Evolutionary conservation across 495 filamentous ascomycete species (phyloP).

Genomic region (Elaphomyces granulatus): DNA sequence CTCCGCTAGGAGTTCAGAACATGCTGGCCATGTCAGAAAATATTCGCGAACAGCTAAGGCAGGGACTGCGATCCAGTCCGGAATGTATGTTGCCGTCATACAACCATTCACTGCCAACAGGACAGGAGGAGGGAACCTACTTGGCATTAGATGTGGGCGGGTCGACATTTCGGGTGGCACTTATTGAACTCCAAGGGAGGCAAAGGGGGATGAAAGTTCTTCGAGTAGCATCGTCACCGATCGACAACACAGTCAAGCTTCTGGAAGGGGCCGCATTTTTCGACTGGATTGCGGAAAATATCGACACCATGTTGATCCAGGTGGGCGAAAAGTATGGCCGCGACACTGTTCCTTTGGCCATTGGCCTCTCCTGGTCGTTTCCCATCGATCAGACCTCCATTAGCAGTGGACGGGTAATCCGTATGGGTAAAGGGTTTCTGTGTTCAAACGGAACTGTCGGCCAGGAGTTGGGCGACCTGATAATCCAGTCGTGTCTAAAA

Average conservation of each 20-base stretch:
- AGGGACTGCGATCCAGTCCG: conserved; percentile 37
- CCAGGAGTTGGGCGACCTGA: conserved; percentile 42
- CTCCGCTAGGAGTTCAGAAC: conserved; percentile 25
- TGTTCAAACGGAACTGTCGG: conserved; percentile 43
- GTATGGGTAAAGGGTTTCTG: conserved; percentile 55
- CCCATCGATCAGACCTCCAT: conserved; percentile 51
- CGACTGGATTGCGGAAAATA: conserved; percentile 52
- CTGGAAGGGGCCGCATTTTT: conserved; percentile 45
- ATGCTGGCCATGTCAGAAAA: conserved; percentile 41
- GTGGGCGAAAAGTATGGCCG: conserved; percentile 27
- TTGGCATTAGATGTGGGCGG: conserved; percentile 53
- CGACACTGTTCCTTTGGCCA: conserved; percentile 28
- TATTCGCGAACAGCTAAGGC: conserved; percentile 43
- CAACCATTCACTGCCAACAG: conserved; percentile 46
- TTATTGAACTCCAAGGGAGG: conserved; percentile 42
- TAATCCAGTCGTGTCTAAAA: conserved; percentile 41
- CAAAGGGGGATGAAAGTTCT: conserved; percentile 37
- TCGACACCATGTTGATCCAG: conserved; percentile 38
- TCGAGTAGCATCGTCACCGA: conserved; percentile 33
- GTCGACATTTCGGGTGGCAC: conserved; percentile 48
- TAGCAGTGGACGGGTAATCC: conserved; percentile 39
- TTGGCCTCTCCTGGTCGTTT: conserved; percentile 58
- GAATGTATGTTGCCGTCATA: conserved; percentile 55
- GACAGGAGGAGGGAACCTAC: conserved; percentile 44
- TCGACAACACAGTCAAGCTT: conserved; percentile 38